Evolutionary conservation across 345 rosid species (phyloP), one percentile per base, ranked within the genome.

Genomic region (Eucalyptus microcorys): DNA sequence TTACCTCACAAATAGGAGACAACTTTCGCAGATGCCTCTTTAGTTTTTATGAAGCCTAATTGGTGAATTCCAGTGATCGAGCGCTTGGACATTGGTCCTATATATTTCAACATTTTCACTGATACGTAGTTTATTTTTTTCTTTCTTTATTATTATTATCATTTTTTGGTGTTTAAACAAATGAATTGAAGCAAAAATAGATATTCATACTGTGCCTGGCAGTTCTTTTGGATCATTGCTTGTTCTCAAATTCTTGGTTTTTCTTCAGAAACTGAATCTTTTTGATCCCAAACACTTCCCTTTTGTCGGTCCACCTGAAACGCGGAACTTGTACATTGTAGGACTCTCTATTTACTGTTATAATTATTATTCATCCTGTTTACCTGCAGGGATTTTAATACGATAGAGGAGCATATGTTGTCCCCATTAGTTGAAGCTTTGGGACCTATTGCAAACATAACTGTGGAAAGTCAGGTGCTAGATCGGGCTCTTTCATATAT

Each of bases 401-500:
- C 71, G 86, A 84, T 96, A 91, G 98, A 96, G 61, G 95, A 96
- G 87, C 87, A 90, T 86, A 87, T 96, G 26, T 87, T 98, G 93
- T 92, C 93, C 90, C 96, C 97, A 14, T 92, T 97, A 86, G 91
- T 94, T 92, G 92, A 95, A 89, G 96, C 96, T 49, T 92, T 98
- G 91, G 94, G 89, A 86, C 95, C 96, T 52, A 90, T 97, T 88
- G 99, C 99, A 80, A 93, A 94, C 88, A 98, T 97, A 88, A 95
- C 93, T 80, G 99, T 95, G 40, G 99, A 98, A 92, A 98, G 99
- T 91, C 99, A 98, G 97, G 99, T 96, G 89, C 84, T 53, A 42
- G 84, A 50, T 85, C 86, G 30, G 49, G 47, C 84, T 40, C 47
- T 76, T 76, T 76, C 14, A 42, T 76, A 40, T 76, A 76, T 76